Base-by-base conservation (phyloP, 2,329 filamentous ascomycete species). In the Coniochaeta sp. region DNA sequence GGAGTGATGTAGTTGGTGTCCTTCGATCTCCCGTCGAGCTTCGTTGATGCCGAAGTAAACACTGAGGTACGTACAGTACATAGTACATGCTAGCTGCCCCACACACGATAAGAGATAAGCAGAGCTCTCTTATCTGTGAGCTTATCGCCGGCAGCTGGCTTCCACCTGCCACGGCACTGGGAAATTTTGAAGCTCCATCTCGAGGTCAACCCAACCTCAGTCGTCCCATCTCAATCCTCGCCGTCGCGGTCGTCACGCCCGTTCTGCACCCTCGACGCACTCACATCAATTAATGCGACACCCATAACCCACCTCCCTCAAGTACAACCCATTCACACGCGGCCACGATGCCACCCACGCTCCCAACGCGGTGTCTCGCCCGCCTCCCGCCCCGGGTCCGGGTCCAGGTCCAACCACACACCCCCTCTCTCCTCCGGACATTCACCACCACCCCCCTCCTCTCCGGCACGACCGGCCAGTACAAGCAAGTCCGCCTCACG, bases 401-500 rank as follows among this genome's bases (percentile, higher is more conserved):
- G 28, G n/a, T n/a, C n/a, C 44, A 7, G 28, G 22, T 6, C 26
- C 44, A 19, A 22, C 40, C 36, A 38, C 36, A 12, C 7, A 16
- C 36, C 36, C 7, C 44, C 44, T 28, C 22, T 22, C 44, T 28
- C 22, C 22, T 50, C 44, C 44, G 44, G 44, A n/a, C 44, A n/a
- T 50, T 32, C 52, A 17, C n/a, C 6, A 42, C 34, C 22, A 57
- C 55, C 26, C 52, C 16, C 58, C 61, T 58, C 57, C 12, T 58
- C 60, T 77, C 80, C 69, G 73, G 71, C 57, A 75, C 75, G 1
- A 75, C 77, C 0, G 22, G 67, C 7, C 59, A 69, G 40, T 66
- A 57, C n/a, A n/a, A n/a, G 19, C 71, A 73, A 62, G 42, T 59
- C 0, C 57, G 50, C 16, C 59, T 61, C 30, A 61, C 14, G 65